phyloP scores from a whole-genome alignment of 163 green algal species.

The Scenedesmus sp. region DNA sequence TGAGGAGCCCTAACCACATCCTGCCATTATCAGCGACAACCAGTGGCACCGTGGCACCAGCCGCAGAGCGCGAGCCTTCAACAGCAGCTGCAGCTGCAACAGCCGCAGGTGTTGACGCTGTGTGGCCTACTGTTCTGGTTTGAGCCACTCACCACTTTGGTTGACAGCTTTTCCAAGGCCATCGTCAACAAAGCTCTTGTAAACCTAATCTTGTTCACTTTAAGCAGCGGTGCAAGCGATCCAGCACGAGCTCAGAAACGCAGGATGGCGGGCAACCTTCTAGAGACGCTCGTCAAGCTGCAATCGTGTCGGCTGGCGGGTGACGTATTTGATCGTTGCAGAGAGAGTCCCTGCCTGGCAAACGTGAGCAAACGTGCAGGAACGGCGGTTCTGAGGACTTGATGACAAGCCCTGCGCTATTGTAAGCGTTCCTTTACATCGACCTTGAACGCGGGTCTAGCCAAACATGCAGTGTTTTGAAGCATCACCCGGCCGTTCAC shows the following conservation, averaged over 20 bases:
- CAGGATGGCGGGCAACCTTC: background rate
- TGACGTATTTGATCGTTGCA: background rate
- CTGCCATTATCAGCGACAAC: background rate
- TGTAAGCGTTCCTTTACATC: background rate
- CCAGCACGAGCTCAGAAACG: background rate
- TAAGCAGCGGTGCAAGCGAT: background rate
- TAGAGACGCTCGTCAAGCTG: background rate
- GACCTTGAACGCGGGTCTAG: background rate
- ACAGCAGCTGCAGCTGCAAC: background rate
- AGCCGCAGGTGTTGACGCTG: background rate
- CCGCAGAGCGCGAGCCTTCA: background rate
- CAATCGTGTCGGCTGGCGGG: background rate
- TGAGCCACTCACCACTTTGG: slow-evolving; percentile 35
- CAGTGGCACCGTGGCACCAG: background rate
- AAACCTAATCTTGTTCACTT: background rate
- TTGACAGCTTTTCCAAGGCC: slow-evolving; percentile 47
- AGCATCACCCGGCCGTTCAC: background rate
- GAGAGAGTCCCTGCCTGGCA: too few relatives aligned
- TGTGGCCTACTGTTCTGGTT: background rate
- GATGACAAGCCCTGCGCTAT: background rate
- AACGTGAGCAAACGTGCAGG: background rate
- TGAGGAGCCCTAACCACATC: background rate
- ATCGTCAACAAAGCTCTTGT: background rate
- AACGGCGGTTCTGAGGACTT: background rate
- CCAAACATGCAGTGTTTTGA: background rate